These are phyloP conservation scores for Candida glucosophila DNA, from an alignment of 1,139 yeast species.

Conservation along the genomic window DNA sequence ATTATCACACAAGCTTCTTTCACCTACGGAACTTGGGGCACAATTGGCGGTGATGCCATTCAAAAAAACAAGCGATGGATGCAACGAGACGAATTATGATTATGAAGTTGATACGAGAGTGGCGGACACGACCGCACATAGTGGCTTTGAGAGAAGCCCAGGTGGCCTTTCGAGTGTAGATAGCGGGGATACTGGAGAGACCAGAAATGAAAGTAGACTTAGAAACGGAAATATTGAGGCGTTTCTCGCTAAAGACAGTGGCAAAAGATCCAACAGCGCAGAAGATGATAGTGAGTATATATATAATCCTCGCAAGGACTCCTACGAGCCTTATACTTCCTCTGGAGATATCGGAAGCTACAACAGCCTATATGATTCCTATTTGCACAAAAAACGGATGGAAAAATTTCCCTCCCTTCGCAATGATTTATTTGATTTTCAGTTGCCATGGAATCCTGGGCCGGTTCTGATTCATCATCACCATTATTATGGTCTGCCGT, in stretches of 20 bases:
- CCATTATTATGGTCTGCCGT: constrained; percentile 25
- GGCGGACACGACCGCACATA: constrained; percentile 4
- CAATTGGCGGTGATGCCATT: constrained; percentile 25
- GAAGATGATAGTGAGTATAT: constrained; percentile 14
- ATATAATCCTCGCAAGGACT: constrained; percentile 13
- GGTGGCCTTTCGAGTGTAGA: too few relatives aligned
- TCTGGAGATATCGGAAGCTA: constrained; percentile 3
- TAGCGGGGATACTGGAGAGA: too few relatives aligned
- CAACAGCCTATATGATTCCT: constrained; percentile 11
- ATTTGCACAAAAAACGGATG: constrained; percentile 8
- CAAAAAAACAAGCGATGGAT: neutral
- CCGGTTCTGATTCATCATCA: constrained; percentile 34
- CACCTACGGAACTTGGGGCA: constrained; percentile 35
- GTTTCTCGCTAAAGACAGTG: too few relatives aligned
- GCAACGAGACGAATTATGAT: constrained; percentile 8
- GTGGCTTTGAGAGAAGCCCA: too few relatives aligned
- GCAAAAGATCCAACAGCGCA: too few relatives aligned
- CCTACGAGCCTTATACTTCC: constrained; percentile 9
- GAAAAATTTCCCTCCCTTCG: constrained; percentile 1
- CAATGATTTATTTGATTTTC: constrained; percentile 1
- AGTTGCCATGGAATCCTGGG: neutral
- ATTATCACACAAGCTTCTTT: constrained; percentile 13
- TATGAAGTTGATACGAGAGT: constrained; percentile 16
- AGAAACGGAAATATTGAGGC: too few relatives aligned
- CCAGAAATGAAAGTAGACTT: too few relatives aligned